Conservation (phyloP, 2,329 filamentous ascomycete genomes). For the Mycocentrospora acerina region DNA sequence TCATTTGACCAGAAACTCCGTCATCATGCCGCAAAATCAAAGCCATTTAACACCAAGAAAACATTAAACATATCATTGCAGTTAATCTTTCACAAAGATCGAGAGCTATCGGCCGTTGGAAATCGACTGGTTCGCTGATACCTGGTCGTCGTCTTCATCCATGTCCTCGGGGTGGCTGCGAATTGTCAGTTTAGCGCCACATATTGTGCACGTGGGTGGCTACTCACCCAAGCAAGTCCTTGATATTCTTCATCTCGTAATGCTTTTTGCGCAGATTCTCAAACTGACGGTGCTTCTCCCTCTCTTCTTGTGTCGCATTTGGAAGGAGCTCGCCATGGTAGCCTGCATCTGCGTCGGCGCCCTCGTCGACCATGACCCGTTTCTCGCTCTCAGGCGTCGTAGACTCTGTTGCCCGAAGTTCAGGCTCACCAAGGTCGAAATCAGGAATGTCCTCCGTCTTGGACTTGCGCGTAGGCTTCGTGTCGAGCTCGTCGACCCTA, state of each 20-base stretch:
- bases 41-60: too few species aligned
- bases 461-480: constrained; percentile 52
- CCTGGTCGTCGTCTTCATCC: constrained; percentile 26
- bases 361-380: constrained; percentile 75
- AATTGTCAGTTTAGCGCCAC: not conserved
- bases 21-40: constrained; percentile 8
- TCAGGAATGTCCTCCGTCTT: constrained; percentile 79
- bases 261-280: constrained; percentile 92
- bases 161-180: constrained; percentile 24
- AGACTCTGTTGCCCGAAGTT: constrained; percentile 51
- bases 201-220: too few species aligned
- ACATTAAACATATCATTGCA: too few species aligned
- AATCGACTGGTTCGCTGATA: constrained; percentile 10
- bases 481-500: constrained; percentile 67
- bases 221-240: constrained; percentile 73
- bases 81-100: too few species aligned
- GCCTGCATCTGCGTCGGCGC: constrained; percentile 43
- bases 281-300: constrained; percentile 88
- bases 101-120: constrained; percentile 24
- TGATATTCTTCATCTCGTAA: constrained; percentile 98
- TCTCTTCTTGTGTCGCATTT: constrained; percentile 64
- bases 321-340: constrained; percentile 62
- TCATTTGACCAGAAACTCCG: constrained; percentile 3
- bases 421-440: constrained; percentile 88
- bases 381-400: constrained; percentile 59